phyloP scores from a whole-genome alignment of 2,329 filamentous ascomycete genomes.

The Phaeosphaeria sp. region DNA sequence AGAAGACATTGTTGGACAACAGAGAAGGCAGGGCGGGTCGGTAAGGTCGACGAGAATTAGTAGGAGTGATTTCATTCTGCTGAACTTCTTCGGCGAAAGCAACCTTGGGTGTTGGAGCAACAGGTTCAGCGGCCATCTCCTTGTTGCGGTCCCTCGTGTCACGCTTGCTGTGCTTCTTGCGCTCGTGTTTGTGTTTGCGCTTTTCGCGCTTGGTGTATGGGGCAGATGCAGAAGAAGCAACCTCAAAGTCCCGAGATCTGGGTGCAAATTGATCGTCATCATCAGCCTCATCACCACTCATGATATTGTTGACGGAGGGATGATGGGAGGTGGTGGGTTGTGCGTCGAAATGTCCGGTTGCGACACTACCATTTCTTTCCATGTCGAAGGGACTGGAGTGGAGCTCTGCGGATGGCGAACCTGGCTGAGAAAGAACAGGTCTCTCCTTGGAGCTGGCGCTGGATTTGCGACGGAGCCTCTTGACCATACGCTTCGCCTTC shows the following conservation, averaged over 20 bases:
- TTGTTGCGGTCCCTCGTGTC: slow-evolving; percentile 50
- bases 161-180: slow-evolving; percentile 52
- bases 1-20: slow-evolving; percentile 74
- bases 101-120: slow-evolving; percentile 35
- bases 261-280: slow-evolving; percentile 56
- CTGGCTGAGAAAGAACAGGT: slow-evolving; percentile 52
- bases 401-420: slow-evolving; percentile 53
- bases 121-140: slow-evolving; percentile 21
- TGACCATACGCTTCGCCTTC: slow-evolving; percentile 77
- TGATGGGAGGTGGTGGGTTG: slow-evolving; percentile 17
- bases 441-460: slow-evolving; percentile 73
- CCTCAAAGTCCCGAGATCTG: slow-evolving; percentile 58
- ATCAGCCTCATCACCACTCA: slow-evolving; percentile 63
- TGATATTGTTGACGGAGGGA: slow-evolving; percentile 50
- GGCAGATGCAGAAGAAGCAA: slow-evolving; percentile 41
- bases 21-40: slow-evolving; percentile 68
- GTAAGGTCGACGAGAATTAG: slow-evolving; percentile 64
- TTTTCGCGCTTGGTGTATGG: slow-evolving; percentile 49
- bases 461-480: slow-evolving; percentile 76
- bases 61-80: slow-evolving; percentile 46
- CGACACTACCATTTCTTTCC: slow-evolving; percentile 30
- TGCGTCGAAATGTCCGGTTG: slow-evolving; percentile 23
- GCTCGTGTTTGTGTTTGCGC: slow-evolving; percentile 51
- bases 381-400: slow-evolving; percentile 48
- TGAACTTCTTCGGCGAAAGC: slow-evolving; percentile 49